Conservation (phyloP, 352 stramenopile genomes). For the Peronospora farinosa region DNA sequence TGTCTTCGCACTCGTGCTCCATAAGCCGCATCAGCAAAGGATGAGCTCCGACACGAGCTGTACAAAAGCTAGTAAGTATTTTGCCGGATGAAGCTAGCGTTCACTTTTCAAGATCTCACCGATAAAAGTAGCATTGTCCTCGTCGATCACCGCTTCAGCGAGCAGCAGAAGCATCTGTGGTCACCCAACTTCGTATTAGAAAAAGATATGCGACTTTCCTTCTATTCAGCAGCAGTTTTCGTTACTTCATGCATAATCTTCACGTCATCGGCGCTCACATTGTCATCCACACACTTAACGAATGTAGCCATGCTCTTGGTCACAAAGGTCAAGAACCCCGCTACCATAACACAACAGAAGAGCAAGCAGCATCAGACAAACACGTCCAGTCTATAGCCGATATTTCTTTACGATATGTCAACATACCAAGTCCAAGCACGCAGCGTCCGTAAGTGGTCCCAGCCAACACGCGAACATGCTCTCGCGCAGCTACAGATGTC, state of each 20-base stretch:
- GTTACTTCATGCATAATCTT: slow-evolving; percentile 35
- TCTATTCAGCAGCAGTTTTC: not conserved
- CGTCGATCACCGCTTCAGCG: slow-evolving; percentile 53
- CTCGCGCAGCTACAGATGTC: slow-evolving; percentile 21
- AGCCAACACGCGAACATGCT: slow-evolving; percentile 25
- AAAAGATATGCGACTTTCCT: not conserved
- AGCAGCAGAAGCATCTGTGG: slow-evolving; percentile 27
- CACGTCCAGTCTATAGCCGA: not conserved
- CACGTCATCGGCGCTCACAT: slow-evolving; percentile 26
- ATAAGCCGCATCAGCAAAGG: slow-evolving; percentile 64
- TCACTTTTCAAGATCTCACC: slow-evolving; percentile 30
- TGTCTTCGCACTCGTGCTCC: slow-evolving; percentile 68
- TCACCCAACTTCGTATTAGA: not conserved
- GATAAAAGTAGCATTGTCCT: slow-evolving; percentile 77
- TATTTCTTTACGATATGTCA: not conserved
- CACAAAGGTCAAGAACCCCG: slow-evolving; percentile 55
- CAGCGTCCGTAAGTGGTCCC: slow-evolving; percentile 56
- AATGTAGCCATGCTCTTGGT: slow-evolving; percentile 48
- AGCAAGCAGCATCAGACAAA: slow-evolving; percentile 4
- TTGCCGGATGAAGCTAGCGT: not conserved
- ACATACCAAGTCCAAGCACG: slow-evolving; percentile 61
- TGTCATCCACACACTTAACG: slow-evolving; percentile 18
- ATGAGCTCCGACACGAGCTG: slow-evolving; percentile 63
- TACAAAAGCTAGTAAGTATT: slow-evolving; percentile 2
- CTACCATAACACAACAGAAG: slow-evolving; percentile 23